Percentiles rank a stretch among this genome's conserved stretches.
Conservation (phyloP, 306 rosid species). For the Vigna unguiculata region DNA sequence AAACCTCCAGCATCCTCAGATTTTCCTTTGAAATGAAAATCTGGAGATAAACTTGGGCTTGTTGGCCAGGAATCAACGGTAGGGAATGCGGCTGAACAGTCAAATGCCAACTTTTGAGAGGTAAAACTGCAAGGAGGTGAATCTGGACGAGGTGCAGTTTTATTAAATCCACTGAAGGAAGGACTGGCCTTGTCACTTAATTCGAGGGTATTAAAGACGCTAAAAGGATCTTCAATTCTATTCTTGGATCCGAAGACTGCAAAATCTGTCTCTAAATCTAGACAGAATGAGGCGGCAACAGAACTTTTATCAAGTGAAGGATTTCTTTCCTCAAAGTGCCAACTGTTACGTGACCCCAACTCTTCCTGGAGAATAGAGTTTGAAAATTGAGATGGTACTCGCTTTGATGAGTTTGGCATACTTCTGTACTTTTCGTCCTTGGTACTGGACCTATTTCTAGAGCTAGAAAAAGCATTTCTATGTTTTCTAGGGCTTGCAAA, state of each 20-base stretch:
- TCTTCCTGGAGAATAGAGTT: slow-evolving; percentile 54
- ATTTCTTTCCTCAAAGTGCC: slow-evolving; percentile 61
- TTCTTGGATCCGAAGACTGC: slow-evolving; percentile 50
- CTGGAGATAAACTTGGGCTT: slow-evolving; percentile 46
- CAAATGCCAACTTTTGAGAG: slow-evolving; percentile 49
- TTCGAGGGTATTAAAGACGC: slow-evolving; percentile 47
- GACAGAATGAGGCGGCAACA: slow-evolving; percentile 52
- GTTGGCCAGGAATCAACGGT: slow-evolving; percentile 45
- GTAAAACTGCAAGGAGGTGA: slow-evolving; percentile 60
- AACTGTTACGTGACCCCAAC: slow-evolving; percentile 46
- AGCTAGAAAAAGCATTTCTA: slow-evolving; percentile 52
- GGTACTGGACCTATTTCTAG: slow-evolving; percentile 44
- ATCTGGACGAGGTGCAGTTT: slow-evolving; percentile 44
- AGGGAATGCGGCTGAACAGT: slow-evolving; percentile 51
- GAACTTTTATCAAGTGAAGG: slow-evolving; percentile 53
- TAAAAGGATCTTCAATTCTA: slow-evolving; percentile 59
- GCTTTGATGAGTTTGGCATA: slow-evolving; percentile 51
- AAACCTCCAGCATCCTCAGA: slow-evolving; percentile 51
- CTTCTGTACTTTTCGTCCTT: slow-evolving; percentile 48
- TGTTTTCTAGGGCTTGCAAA: slow-evolving; percentile 52
- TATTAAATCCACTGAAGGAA: slow-evolving; percentile 51
- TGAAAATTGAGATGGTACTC: slow-evolving; percentile 55
- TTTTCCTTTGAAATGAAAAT: slow-evolving; percentile 49
- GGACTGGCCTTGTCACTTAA: slow-evolving; percentile 47
- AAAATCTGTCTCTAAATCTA: slow-evolving; percentile 54